Evolutionary conservation across 2,329 filamentous ascomycete species (phyloP).

Genomic region (Epicoccum sorghinum): DNA sequence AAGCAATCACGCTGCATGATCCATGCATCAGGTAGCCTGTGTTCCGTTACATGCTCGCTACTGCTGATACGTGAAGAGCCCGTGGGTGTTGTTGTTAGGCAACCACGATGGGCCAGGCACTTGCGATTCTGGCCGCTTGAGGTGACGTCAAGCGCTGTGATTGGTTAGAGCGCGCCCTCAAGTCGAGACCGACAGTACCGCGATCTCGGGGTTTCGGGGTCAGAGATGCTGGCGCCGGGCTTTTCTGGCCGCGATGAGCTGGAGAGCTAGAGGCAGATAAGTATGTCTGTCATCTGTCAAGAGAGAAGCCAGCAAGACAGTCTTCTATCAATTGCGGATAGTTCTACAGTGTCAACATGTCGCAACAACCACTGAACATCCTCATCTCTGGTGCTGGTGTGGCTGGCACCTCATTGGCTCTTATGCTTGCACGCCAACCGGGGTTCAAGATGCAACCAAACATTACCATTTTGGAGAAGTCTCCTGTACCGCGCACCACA

Average conservation of each 20-base stretch:
- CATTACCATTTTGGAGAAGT: slow-evolving; percentile 55
- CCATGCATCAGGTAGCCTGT: no score
- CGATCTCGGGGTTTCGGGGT: slow-evolving; percentile 2
- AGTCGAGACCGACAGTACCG: not conserved
- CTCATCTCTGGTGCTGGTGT: slow-evolving; percentile 50
- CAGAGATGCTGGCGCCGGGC: not conserved
- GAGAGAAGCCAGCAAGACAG: not conserved
- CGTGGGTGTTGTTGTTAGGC: no score
- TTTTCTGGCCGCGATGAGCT: not conserved
- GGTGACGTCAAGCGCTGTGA: slow-evolving; percentile 7
- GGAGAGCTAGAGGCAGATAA: not conserved
- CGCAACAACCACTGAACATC: slow-evolving; percentile 22
- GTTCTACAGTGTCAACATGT: not conserved
- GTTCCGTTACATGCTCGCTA: no score
- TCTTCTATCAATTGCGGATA: not conserved
- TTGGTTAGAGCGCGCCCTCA: not conserved
- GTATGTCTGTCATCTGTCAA: not conserved
- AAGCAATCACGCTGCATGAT: no score
- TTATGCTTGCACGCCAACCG: slow-evolving; percentile 37
- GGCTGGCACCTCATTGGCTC: slow-evolving; percentile 47
- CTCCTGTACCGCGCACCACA: slow-evolving; percentile 45
- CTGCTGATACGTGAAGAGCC: no score
- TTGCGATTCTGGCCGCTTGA: slow-evolving; percentile 3
- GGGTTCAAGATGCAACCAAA: slow-evolving; percentile 32
- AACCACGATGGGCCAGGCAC: not conserved